phyloP scores from a whole-genome alignment of 352 stramenopile genomes.

The Pythium sp. region DNA sequence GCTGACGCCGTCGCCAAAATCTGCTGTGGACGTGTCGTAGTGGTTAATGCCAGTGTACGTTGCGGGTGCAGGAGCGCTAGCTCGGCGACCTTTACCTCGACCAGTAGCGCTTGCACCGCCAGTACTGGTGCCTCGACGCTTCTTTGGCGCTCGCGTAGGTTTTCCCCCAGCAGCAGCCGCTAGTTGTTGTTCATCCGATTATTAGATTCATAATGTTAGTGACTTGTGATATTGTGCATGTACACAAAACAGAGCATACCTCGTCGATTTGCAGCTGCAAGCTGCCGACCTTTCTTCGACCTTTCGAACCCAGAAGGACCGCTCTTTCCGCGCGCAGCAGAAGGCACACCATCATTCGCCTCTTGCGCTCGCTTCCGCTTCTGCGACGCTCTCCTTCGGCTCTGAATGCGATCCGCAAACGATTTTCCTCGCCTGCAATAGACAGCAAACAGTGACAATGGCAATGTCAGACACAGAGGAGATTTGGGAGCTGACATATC shows the following conservation, averaged over 20 bases:
- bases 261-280: slow-evolving; percentile 8
- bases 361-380: slow-evolving; percentile 19
- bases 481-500: background rate
- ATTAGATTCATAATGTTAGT: background rate
- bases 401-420: slow-evolving; percentile 59
- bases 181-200: background rate
- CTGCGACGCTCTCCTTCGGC: slow-evolving; percentile 33
- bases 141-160: slow-evolving; percentile 8
- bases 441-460: background rate
- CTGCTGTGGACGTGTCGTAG: slow-evolving; percentile 42
- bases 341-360: slow-evolving; percentile 3
- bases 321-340: slow-evolving; percentile 21
- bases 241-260: background rate
- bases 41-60: slow-evolving; percentile 47
- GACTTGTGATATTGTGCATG: background rate
- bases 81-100: slow-evolving; percentile 1
- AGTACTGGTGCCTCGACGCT: slow-evolving; percentile 11
- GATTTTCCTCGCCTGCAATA: slow-evolving; percentile 34
- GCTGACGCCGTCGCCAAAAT: slow-evolving; percentile 51
- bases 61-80: slow-evolving; percentile 12
- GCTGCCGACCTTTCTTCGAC: background rate
- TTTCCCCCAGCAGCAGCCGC: background rate
- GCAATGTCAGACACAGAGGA: background rate
- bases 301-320: background rate
- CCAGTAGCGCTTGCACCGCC: background rate